Percentiles rank a stretch among this genome's conserved stretches.
These are phyloP conservation scores for Lipomyces sp. DNA, from an alignment of 805 yeast genomes.

Conservation along the genomic window DNA sequence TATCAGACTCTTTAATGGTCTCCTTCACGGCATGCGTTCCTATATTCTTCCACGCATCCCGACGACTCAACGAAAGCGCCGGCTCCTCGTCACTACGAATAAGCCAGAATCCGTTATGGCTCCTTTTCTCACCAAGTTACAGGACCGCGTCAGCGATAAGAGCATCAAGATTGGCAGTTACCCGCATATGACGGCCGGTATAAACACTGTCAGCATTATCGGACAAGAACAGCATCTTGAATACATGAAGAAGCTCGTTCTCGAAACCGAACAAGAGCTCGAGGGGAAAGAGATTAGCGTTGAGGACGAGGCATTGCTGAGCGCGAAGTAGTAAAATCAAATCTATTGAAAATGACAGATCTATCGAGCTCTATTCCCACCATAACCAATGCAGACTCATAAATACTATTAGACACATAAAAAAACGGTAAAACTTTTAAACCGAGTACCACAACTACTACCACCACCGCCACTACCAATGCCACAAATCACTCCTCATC, in stretches of 20 bases:
- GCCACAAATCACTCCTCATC: constrained; percentile 90
- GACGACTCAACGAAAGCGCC: constrained; percentile 35
- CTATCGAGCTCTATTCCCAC: no score
- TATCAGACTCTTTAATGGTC: constrained; percentile 51
- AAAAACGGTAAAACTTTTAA: no score
- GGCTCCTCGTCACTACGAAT: constrained; percentile 61
- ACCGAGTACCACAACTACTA: no score
- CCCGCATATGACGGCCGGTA: constrained; percentile 66
- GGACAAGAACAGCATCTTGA: constrained; percentile 49
- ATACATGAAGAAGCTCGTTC: constrained; percentile 47
- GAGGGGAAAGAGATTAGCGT: constrained; percentile 57
- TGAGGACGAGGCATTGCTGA: constrained; percentile 49
- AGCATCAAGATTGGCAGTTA: constrained; percentile 78
- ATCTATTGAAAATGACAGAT: neutral
- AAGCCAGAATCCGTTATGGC: constrained; percentile 68
- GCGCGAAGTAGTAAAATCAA: constrained; percentile 1
- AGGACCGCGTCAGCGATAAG: constrained; percentile 40
- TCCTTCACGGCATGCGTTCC: constrained; percentile 49
- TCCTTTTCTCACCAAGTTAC: constrained; percentile 54
- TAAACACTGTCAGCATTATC: constrained; percentile 70
- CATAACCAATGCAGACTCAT: no score
- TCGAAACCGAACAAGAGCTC: constrained; percentile 46
- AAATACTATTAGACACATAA: no score
- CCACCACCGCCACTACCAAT: no score
- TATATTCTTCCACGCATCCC: constrained; percentile 41